A percentile compares a stretch with the other conserved stretches of the same genome.
phyloP scores from a whole-genome alignment of 495 filamentous ascomycete genomes.

The Recurvomyces mirabilis region DNA sequence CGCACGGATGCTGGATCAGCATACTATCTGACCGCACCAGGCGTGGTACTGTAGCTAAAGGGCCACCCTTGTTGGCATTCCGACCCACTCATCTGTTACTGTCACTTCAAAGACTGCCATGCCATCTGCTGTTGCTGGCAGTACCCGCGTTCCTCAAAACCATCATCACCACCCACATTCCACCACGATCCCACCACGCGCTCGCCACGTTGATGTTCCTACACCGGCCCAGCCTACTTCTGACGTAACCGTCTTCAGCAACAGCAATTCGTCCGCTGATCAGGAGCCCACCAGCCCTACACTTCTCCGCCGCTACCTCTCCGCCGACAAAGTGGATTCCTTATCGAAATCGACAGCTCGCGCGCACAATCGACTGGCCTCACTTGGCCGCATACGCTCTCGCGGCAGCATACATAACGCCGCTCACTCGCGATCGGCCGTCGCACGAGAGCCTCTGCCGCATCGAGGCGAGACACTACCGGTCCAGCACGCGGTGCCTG shows the following conservation, averaged over 20 bases:
- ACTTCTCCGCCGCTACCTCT: too few species aligned
- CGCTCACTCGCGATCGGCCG: not conserved
- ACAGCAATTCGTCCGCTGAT: conserved; percentile 1
- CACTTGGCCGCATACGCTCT: conserved; percentile 14
- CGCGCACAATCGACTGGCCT: conserved; percentile 18
- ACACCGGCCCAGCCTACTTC: not conserved
- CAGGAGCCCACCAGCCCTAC: not conserved
- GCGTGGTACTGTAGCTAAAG: too few species aligned
- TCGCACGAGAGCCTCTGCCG: not conserved
- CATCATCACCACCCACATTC: not conserved
- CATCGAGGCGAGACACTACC: conserved; percentile 8
- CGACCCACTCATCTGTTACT: not conserved
- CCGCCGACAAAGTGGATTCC: conserved; percentile 16
- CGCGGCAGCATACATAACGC: conserved; percentile 10
- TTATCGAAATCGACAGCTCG: conserved; percentile 8
- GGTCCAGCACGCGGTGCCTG: not conserved
- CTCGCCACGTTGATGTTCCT: not conserved
- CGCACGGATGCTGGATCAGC: too few species aligned
- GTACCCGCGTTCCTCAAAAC: conserved; percentile 1
- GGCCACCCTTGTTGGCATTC: too few species aligned
- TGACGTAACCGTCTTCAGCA: conserved; percentile 1
- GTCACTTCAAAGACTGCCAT: not conserved
- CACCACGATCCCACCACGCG: not conserved
- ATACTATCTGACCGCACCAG: too few species aligned
- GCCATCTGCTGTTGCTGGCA: not conserved